Percentiles rank a stretch among this genome's conserved stretches.
Evolutionary conservation across 2,329 filamentous ascomycete genomes (phyloP).

Genomic region (Colletotrichum sublineola): DNA sequence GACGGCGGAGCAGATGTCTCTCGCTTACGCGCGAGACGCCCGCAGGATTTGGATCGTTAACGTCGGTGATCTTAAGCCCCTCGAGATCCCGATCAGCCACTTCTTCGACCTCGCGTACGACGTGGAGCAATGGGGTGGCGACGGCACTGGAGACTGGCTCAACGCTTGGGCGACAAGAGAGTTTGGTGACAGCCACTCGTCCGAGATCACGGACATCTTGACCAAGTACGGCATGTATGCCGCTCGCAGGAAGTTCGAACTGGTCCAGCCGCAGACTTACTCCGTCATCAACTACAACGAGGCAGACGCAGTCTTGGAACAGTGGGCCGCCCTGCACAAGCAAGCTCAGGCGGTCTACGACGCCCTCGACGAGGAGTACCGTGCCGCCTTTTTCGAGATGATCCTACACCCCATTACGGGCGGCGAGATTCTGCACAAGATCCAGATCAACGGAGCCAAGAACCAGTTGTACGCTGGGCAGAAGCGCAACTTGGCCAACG

Average conservation of each 20-base stretch:
- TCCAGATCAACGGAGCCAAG: constrained; percentile 59
- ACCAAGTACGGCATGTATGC: constrained; percentile 57
- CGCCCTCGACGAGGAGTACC: constrained; percentile 60
- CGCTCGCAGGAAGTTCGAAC: constrained; percentile 53
- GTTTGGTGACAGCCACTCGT: constrained; percentile 64
- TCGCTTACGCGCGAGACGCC: constrained; percentile 70
- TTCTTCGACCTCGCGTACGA: constrained; percentile 79
- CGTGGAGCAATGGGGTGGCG: constrained; percentile 66
- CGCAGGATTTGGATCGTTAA: constrained; percentile 76
- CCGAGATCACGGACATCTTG: constrained; percentile 63
- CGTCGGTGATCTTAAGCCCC: constrained; percentile 75
- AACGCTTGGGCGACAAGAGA: constrained; percentile 68
- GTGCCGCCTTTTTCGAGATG: constrained; percentile 72
- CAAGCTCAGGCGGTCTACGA: constrained; percentile 70
- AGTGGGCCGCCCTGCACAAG: constrained; percentile 64
- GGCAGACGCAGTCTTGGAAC: constrained; percentile 63
- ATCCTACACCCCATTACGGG: constrained; percentile 69
- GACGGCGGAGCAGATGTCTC: constrained; percentile 71
- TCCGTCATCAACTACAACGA: constrained; percentile 71
- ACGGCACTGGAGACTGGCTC: constrained; percentile 69
- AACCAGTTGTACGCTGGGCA: constrained; percentile 62
- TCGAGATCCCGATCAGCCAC: constrained; percentile 75
- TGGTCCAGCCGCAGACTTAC: constrained; percentile 56
- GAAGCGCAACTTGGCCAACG: constrained; percentile 61
- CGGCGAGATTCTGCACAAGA: constrained; percentile 64